Evolutionary conservation across 441 rosid genomes (phyloP).

Genomic region (Isatis lusitanica): DNA sequence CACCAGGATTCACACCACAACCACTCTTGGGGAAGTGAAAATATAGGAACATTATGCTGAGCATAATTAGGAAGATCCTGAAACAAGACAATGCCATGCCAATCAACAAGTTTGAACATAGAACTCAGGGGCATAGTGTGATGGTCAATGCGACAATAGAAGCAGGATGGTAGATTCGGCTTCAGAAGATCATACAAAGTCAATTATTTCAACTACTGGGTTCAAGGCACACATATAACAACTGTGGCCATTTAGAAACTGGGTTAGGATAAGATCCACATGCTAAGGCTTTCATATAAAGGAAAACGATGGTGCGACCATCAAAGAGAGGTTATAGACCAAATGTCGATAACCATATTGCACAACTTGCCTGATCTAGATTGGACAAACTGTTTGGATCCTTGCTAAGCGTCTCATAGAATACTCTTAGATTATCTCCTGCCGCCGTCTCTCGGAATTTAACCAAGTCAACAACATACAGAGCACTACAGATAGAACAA

Average conservation of each 20-base stretch:
- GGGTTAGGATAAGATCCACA: background rate
- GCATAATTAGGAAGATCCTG: constrained; percentile 99
- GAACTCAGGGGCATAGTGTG: background rate
- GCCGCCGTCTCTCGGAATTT: constrained; percentile 96
- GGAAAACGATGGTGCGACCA: background rate
- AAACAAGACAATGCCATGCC: constrained; percentile 28
- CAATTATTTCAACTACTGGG: background rate
- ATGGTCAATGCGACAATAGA: background rate
- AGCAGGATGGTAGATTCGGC: background rate
- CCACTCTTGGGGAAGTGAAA: constrained; percentile 98
- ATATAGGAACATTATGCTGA: constrained; percentile 90
- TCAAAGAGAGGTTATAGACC: background rate
- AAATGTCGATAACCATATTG: constrained; percentile 2
- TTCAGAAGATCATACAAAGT: background rate
- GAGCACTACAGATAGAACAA: constrained; percentile 62
- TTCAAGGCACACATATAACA: background rate
- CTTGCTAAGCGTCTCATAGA: constrained; percentile 97
- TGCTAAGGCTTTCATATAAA: background rate
- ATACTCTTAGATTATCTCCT: constrained; percentile 93
- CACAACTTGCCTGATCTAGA: constrained; percentile 80
- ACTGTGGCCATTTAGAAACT: background rate
- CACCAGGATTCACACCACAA: constrained; percentile 99
- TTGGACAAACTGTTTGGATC: constrained; percentile 98
- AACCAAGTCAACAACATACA: constrained; percentile 91
- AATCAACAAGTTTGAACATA: constrained; percentile 15